Percentiles rank a stretch among this genome's conserved stretches.
These are phyloP conservation scores for Malus hybrid DNA, from an alignment of 331 rosid genomes.

Conservation along the genomic window DNA sequence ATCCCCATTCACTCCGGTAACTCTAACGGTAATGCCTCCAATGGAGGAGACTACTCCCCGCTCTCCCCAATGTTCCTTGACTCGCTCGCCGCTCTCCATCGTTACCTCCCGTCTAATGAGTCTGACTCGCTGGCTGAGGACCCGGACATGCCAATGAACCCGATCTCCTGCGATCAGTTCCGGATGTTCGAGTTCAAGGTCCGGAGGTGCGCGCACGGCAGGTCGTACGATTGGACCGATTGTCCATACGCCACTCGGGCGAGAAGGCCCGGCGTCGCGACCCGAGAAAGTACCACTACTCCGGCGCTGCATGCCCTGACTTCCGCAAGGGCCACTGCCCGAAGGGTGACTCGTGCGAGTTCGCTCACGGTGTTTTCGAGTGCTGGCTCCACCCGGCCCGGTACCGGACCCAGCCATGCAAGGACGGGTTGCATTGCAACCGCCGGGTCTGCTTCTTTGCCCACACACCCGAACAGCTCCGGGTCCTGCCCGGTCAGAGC, in stretches of 20 bases:
- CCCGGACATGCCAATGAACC: constrained; percentile 29
- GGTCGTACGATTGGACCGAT: constrained; percentile 89
- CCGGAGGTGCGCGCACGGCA: constrained; percentile 52
- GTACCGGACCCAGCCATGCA: constrained; percentile 80
- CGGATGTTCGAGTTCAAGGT: constrained; percentile 86
- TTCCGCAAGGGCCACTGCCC: constrained; percentile 60
- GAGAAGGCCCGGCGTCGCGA: constrained; percentile 95
- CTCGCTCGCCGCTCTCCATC: constrained; percentile 25
- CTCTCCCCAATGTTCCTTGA: constrained; percentile 20
- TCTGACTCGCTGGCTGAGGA: constrained; percentile 21
- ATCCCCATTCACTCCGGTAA: neutral
- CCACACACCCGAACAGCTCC: constrained; percentile 61
- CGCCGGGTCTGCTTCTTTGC: constrained; percentile 86
- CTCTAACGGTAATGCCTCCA: constrained; percentile 16
- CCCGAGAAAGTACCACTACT: constrained; percentile 59
- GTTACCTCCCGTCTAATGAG: constrained; percentile 35
- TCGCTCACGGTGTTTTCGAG: constrained; percentile 91
- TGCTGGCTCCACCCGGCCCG: constrained; percentile 93
- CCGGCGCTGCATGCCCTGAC: constrained; percentile 60
- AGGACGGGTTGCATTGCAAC: constrained; percentile 62
- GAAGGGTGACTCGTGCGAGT: constrained; percentile 66
- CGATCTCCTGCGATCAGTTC: constrained; percentile 58
- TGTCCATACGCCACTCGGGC: constrained; percentile 81
- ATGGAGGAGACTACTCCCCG: constrained; percentile 16
- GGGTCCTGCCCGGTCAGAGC: constrained; percentile 31